Conservation (phyloP, 164 flowering plant genomes). For the Vitis riparia region DNA sequence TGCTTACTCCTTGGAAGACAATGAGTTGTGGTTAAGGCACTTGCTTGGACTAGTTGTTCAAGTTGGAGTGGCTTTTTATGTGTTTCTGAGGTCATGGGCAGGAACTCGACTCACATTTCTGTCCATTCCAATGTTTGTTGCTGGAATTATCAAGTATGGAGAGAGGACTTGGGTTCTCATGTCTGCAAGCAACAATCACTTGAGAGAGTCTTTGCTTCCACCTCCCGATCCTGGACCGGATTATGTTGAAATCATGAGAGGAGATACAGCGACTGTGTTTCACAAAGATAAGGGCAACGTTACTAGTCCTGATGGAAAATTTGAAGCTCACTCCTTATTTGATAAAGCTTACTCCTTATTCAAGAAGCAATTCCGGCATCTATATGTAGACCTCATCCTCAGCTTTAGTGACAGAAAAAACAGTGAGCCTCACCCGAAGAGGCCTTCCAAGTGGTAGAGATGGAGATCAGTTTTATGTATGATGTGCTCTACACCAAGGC, state of each 20-base stretch:
- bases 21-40: conserved; percentile 28
- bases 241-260: too few relatives aligned
- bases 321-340: too few relatives aligned
- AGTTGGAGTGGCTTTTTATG: neutral
- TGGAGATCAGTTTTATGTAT: conserved; percentile 3
- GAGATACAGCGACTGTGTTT: too few relatives aligned
- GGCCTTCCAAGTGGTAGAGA: conserved; percentile 3
- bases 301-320: too few relatives aligned
- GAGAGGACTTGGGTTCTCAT: conserved; percentile 18
- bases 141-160: conserved; percentile 25
- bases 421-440: neutral
- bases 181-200: conserved; percentile 2
- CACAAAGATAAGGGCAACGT: too few relatives aligned
- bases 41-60: conserved; percentile 8
- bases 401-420: neutral
- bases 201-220: neutral
- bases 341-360: neutral
- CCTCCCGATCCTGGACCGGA: neutral
- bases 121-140: conserved; percentile 11
- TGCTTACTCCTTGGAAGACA: conserved; percentile 32
- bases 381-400: conserved; percentile 3
- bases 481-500: conserved; percentile 12
- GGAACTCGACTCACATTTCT: neutral
- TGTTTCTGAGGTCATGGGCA: neutral
- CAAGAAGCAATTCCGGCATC: neutral